Evolutionary conservation across 768 basidiomycete genomes (phyloP), one percentile per base, ranked within the genome.

Genomic region (Lactifluus echinatus): DNA sequence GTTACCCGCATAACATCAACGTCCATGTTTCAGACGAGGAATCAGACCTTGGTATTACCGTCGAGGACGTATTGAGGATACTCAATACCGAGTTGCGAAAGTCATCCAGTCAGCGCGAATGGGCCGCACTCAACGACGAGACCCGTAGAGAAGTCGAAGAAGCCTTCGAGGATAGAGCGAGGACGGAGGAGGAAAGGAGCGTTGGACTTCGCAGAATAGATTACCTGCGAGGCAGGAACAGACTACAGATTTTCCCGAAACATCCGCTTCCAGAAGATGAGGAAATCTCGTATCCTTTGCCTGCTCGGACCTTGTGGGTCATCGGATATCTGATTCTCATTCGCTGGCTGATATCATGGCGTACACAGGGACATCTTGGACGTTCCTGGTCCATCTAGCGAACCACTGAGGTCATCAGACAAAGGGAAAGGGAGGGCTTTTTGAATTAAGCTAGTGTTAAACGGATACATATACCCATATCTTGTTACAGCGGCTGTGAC

Each of bases 41-140:
- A 15, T 43, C 57, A 4, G 40, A 34, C 8, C 2, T n/a, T 10
- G 58, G 58, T 17, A 40, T 59, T 31, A 55, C 53, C n/a, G 58
- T 59, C n/a, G 58, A 40, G 24, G 58, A 59, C 28, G 58, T 59
- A 15, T 7, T 55, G 15, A 55, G 31, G 28, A 36, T 26, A 10
- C 21, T 59, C 14, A 17, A 14, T 10, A 42, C 10, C 15, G 58
- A 59, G 23, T 33, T 59, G 34, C 58, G 53, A 8, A 50, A 26
- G n/a, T 33, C 58, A 15, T 59, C 42, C 42, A 59, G 53, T 55
- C 53, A 50, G n/a, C 53, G 53, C 28, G 48, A 59, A 33, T 59
- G 48, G 48, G 28, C 58, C 10, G 48, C 33, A 4, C 53, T 59
- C 11, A 50, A 55, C 36, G 58, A 50, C 14, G 58, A 59, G 17